Evolutionary conservation across 2,329 filamentous ascomycete genomes (phyloP).

Genomic region (Alternaria metachromatica): DNA sequence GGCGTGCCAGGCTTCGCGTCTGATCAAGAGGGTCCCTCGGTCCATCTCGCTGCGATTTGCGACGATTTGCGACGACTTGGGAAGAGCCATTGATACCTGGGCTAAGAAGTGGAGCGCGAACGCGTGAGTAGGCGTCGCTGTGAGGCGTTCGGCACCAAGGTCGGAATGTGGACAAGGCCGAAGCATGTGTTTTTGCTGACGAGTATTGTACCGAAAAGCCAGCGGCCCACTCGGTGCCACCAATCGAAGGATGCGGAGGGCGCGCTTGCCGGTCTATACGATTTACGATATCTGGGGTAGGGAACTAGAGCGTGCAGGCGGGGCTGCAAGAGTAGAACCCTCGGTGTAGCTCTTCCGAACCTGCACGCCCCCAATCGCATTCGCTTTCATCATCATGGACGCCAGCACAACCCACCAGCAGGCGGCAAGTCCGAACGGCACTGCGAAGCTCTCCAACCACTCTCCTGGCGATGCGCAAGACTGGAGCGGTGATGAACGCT

Average conservation of each 20-base stretch:
- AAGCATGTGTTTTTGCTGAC: constrained; percentile 6
- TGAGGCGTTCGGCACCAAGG: constrained; percentile 8
- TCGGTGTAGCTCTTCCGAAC: constrained; percentile 25
- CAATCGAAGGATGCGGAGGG: constrained; percentile 22
- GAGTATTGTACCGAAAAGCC: constrained; percentile 5
- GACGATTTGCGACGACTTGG: constrained; percentile 27
- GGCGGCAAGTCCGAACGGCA: constrained; percentile 40
- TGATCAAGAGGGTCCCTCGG: constrained; percentile 32
- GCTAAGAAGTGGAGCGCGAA: constrained; percentile 27
- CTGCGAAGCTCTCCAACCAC: constrained; percentile 42
- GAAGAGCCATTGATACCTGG: constrained; percentile 15
- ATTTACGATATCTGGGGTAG: constrained; percentile 23
- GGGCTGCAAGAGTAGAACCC: constrained; percentile 26
- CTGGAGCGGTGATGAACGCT: constrained; percentile 47
- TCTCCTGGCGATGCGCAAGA: constrained; percentile 45
- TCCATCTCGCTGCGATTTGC: constrained; percentile 39
- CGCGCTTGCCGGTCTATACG: constrained; percentile 15
- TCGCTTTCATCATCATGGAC: constrained; percentile 40
- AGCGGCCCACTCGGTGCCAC: constrained; percentile 11
- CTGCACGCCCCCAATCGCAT: constrained; percentile 31
- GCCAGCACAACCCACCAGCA: constrained; percentile 32
- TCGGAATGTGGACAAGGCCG: constrained; percentile 3
- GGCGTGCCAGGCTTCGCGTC: constrained; percentile 13
- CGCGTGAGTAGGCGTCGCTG: constrained; percentile 14
- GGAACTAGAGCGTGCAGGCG: constrained; percentile 25